phyloP scores from a whole-genome alignment of 257 asterid species.

The Ballota nigra region DNA sequence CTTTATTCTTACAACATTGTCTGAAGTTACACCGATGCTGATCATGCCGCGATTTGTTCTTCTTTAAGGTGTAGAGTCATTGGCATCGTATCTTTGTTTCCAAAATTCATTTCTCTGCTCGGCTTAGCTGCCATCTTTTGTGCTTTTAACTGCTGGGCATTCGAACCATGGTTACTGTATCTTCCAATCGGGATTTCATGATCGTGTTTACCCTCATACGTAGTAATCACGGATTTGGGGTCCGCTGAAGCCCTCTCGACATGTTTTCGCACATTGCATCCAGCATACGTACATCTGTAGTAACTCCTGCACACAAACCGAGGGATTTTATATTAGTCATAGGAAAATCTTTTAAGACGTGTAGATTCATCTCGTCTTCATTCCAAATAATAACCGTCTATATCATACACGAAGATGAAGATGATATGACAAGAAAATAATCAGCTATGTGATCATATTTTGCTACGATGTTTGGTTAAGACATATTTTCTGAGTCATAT shows the following conservation, averaged over 20 bases:
- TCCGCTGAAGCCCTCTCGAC: slow-evolving; percentile 89
- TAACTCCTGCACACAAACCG: slow-evolving; percentile 61
- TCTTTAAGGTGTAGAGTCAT: slow-evolving; percentile 53
- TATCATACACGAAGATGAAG: not conserved
- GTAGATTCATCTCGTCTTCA: not conserved
- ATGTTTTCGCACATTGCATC: slow-evolving; percentile 93
- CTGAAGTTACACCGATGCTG: not conserved
- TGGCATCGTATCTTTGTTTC: slow-evolving; percentile 34
- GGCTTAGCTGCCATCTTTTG: slow-evolving; percentile 29
- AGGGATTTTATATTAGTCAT: no score
- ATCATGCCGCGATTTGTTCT: slow-evolving; percentile 52
- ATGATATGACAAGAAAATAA: not conserved
- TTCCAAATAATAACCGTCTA: not conserved
- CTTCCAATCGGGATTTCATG: slow-evolving; percentile 71
- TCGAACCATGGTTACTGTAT: slow-evolving; percentile 30
- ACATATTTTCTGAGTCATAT: not conserved
- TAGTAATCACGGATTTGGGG: slow-evolving; percentile 77
- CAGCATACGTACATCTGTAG: slow-evolving; percentile 77
- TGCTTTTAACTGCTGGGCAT: slow-evolving; percentile 29
- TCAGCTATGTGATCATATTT: not conserved
- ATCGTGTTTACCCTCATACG: slow-evolving; percentile 86
- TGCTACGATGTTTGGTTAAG: not conserved
- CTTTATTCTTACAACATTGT: slow-evolving; percentile 23
- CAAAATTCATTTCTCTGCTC: slow-evolving; percentile 36
- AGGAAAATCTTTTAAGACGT: not conserved